Evolutionary conservation across 2,329 filamentous ascomycete genomes (phyloP).

Genomic region (Metarhizium album): DNA sequence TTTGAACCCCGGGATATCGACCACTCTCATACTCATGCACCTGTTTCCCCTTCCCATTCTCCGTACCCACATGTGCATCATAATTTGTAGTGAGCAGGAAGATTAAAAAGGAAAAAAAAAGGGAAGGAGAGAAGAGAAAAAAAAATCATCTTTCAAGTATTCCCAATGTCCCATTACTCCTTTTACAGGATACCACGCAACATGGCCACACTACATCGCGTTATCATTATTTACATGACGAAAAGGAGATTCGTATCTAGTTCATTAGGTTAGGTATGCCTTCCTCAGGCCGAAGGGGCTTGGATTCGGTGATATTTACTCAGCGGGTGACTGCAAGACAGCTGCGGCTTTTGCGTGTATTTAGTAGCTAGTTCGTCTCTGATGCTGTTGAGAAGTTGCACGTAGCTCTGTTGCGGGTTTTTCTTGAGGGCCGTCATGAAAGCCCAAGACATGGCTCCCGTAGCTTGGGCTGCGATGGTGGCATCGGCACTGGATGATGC

Average conservation of each 20-base stretch:
- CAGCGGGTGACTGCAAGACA: slow-evolving; percentile 93
- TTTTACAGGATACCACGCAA: background rate
- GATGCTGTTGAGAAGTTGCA: slow-evolving; percentile 92
- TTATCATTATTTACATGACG: slow-evolving; percentile 38
- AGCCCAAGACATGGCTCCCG: slow-evolving; percentile 96
- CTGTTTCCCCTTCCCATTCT: background rate
- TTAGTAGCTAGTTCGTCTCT: slow-evolving; percentile 80
- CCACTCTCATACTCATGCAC: background rate
- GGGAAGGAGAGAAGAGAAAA: background rate
- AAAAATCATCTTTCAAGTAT: background rate
- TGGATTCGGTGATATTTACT: slow-evolving; percentile 46
- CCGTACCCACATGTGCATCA: background rate
- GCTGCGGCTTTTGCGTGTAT: slow-evolving; percentile 89
- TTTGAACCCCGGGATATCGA: background rate
- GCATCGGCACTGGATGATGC: slow-evolving; percentile 62
- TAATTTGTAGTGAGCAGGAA: background rate
- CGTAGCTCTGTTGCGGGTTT: slow-evolving; percentile 96
- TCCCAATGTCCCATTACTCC: background rate
- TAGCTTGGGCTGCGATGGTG: slow-evolving; percentile 81
- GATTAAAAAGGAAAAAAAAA: too few species aligned
- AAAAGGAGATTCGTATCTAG: slow-evolving; percentile 51
- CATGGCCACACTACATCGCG: background rate
- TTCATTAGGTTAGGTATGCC: slow-evolving; percentile 7
- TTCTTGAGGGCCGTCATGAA: slow-evolving; percentile 90
- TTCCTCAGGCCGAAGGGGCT: slow-evolving; percentile 5